Evolutionary conservation across 1,284 basidiomycete species (phyloP).

Genomic region (Filobasidium uniguttulatum): DNA sequence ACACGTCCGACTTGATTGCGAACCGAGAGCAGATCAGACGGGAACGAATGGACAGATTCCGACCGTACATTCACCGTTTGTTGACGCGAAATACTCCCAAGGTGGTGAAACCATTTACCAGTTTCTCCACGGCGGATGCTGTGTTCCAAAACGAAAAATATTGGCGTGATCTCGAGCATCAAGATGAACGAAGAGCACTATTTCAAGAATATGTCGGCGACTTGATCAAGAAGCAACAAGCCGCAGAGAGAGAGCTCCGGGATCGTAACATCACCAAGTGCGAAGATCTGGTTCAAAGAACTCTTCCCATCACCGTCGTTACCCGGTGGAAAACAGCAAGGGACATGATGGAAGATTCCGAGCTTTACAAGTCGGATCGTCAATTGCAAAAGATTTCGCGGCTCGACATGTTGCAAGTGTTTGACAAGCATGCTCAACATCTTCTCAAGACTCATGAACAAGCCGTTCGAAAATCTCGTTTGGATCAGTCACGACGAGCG

Average conservation of each 20-base stretch:
- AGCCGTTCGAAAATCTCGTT: constrained; percentile 56
- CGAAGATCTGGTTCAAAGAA: constrained; percentile 60
- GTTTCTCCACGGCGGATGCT: constrained; percentile 69
- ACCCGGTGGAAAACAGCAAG: constrained; percentile 78
- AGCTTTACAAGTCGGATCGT: constrained; percentile 58
- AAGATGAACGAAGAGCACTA: constrained; percentile 65
- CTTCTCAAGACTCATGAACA: constrained; percentile 79
- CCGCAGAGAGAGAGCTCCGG: constrained; percentile 59
- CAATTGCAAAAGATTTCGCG: constrained; percentile 69
- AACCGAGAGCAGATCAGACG: constrained; percentile 68
- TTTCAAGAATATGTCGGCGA: constrained; percentile 81
- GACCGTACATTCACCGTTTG: constrained; percentile 69
- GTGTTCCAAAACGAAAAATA: constrained; percentile 69
- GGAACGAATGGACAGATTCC: constrained; percentile 60
- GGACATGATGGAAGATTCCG: constrained; percentile 55
- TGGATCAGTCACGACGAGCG: constrained; percentile 68
- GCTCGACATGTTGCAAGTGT: constrained; percentile 75
- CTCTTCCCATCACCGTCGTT: constrained; percentile 69
- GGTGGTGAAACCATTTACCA: constrained; percentile 70
- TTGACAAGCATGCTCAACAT: constrained; percentile 77
- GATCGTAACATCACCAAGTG: constrained; percentile 63
- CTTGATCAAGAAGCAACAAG: constrained; percentile 68
- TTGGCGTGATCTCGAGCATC: constrained; percentile 70
- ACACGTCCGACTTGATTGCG: constrained; percentile 49
- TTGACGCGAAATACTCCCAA: constrained; percentile 66